phyloP scores from a whole-genome alignment of 305 asterid genomes.

The Fraxinus nigra region DNA sequence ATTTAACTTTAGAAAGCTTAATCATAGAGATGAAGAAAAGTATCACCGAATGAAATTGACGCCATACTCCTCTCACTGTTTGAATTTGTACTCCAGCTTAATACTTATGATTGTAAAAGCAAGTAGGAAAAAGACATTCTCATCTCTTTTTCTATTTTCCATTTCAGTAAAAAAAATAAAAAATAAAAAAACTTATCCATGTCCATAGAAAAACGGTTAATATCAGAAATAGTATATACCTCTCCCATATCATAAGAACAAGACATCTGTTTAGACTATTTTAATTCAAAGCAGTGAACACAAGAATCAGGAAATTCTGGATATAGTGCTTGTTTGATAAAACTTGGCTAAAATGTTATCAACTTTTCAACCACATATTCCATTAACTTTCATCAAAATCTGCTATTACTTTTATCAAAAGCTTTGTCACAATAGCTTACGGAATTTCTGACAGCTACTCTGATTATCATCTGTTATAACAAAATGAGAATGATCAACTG shows the following conservation, averaged over 20 bases:
- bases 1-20: neutral
- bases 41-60: neutral
- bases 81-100: conserved; percentile 4
- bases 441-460: neutral
- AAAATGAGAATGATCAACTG: conserved; percentile 3
- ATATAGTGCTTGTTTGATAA: neutral
- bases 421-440: neutral
- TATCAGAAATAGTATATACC: neutral
- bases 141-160: neutral
- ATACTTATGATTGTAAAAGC: neutral
- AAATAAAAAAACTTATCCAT: neutral
- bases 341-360: neutral
- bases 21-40: neutral
- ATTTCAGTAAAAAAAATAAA: neutral
- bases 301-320: neutral
- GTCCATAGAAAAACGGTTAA: neutral
- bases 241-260: neutral
- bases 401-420: neutral
- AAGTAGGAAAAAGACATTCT: conserved; percentile 1
- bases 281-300: neutral
- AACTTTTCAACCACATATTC: neutral
- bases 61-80: neutral
- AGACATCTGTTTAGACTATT: neutral
- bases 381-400: neutral
- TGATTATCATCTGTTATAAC: neutral